Evolutionary conservation across 345 rosid species (phyloP), one percentile per base, ranked within the genome.

Genomic region (Acer saccharum): DNA sequence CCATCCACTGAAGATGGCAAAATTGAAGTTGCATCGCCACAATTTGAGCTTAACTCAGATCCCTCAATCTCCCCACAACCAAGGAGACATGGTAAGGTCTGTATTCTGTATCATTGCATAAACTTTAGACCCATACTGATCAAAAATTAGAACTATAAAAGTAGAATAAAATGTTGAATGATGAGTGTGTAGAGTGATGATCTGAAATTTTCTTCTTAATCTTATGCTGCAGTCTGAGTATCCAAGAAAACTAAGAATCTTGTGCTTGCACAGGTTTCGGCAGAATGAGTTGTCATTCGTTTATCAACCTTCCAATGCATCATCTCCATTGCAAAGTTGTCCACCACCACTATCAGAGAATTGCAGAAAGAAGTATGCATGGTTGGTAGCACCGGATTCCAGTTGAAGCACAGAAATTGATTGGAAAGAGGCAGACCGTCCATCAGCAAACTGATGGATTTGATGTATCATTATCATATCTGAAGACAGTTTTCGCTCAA

Each of bases 61-160:
- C 71, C 82, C 69, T 65, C 64, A 29, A 60, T 69, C 77, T 63
- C 62, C 20, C 77, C 79, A 71, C 88, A 84, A 64, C 67, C 65
- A 65, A 76, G 68, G 67, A 84, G 86, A 70, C 72, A 83, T 65
- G 95, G 98, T 95, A 93, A 86, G 87, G 86, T 88, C 90, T 80
- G 92, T 87, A 61, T 18, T 80, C 75, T 80, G 66, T 65, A 25
- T 25, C 27, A 25, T 25, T 72, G 32, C 3, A 54, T 80, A 14
- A 66, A 55, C 14, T 57, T 58, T 3, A 58, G 25, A n/a, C 16
- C 32, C 32, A 29, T 29, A 29, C 32, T 29, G 32, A 29, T 3
- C 32, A 29, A 29, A 29, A 29, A 29, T 29, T 29, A 29, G 32
- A 2, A 29, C 32, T 20, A 32, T 55, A n/a, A 32, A n/a, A n/a